phyloP scores from a whole-genome alignment of 345 rosid genomes.

The Linum tenue region DNA sequence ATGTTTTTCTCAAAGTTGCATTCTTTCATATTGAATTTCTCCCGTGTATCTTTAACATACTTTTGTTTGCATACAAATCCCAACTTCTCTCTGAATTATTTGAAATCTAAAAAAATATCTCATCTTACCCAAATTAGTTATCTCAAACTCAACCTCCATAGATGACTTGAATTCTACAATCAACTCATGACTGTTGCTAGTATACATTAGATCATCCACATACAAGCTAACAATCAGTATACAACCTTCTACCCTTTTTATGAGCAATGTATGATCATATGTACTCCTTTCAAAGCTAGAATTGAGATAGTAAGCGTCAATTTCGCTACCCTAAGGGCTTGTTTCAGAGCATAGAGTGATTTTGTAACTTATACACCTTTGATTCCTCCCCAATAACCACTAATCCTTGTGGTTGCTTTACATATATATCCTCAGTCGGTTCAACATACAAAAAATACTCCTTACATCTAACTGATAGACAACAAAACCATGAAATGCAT shows the following conservation, averaged over 20 bases:
- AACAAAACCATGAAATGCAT: not conserved
- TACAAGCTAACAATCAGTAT: not conserved
- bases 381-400: not conserved
- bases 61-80: not conserved
- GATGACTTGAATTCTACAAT: not conserved
- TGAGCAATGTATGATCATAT: not conserved
- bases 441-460: not conserved
- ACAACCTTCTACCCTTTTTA: not conserved
- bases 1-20: not conserved
- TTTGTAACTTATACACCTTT: no score
- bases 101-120: not conserved
- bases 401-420: not conserved
- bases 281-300: not conserved
- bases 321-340: not conserved
- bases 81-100: not conserved
- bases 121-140: no score
- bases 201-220: not conserved
- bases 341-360: not conserved
- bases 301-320: not conserved
- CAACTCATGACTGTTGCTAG: not conserved
- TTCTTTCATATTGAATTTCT: not conserved
- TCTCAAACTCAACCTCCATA: not conserved
- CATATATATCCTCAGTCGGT: not conserved
- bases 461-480: not conserved
- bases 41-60: not conserved